A percentile compares a stretch with the other conserved stretches of the same genome.
These are phyloP conservation scores for Allium cepa DNA, from an alignment of 106 monocot species.

Conservation along the genomic window DNA sequence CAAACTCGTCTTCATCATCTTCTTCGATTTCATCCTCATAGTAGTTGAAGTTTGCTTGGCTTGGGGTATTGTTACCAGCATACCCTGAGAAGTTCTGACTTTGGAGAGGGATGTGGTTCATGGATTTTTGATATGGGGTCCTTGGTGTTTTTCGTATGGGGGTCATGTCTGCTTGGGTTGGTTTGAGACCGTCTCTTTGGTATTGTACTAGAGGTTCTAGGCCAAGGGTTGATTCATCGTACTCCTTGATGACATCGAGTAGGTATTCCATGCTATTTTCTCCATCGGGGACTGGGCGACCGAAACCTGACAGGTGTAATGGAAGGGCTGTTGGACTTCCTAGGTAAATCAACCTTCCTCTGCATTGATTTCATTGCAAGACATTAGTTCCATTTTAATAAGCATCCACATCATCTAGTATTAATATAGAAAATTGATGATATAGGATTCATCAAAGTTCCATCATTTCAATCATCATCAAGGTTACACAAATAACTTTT, in stretches of 20 bases:
- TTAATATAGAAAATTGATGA: too few species aligned
- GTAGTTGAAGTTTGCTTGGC: slow-evolving; percentile 15
- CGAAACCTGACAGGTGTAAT: slow-evolving; percentile 24
- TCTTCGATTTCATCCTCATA: slow-evolving; percentile 4
- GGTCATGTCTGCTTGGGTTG: slow-evolving; percentile 22
- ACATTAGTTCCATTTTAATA: neutral
- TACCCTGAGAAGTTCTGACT: slow-evolving; percentile 22
- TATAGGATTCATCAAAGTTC: too few species aligned
- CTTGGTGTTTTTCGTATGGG: slow-evolving; percentile 26
- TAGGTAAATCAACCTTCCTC: slow-evolving; percentile 29
- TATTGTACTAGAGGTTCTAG: slow-evolving; percentile 13
- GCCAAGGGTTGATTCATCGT: slow-evolving; percentile 28
- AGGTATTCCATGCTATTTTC: slow-evolving; percentile 41
- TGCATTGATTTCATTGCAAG: neutral
- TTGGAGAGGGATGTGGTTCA: slow-evolving; percentile 17
- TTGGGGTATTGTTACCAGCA: slow-evolving; percentile 1
- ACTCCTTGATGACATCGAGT: slow-evolving; percentile 35
- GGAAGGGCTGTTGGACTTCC: slow-evolving; percentile 27
- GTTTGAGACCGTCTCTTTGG: slow-evolving; percentile 16
- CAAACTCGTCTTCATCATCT: slow-evolving; percentile 6
- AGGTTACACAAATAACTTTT: too few species aligned
- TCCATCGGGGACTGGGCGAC: slow-evolving; percentile 25
- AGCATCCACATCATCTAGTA: too few species aligned
- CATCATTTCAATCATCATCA: too few species aligned
- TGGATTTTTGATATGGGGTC: neutral